A percentile compares a stretch with the other conserved stretches of the same genome.
These are phyloP conservation scores for Carex myosuroides DNA, from an alignment of 176 grass and related monocot species.

Conservation along the genomic window DNA sequence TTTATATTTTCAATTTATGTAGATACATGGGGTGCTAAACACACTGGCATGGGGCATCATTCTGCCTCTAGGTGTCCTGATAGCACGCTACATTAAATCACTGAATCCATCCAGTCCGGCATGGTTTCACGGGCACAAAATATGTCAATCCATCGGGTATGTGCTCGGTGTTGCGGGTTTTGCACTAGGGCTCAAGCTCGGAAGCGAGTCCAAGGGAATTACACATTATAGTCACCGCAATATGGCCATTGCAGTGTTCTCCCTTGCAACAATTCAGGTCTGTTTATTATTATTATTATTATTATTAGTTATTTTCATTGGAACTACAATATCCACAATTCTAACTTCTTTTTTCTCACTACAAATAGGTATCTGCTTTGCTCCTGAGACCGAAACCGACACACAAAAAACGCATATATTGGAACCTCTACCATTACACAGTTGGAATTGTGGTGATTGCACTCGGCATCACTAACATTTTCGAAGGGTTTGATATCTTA, in stretches of 20 bases:
- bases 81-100: slow-evolving; percentile 61
- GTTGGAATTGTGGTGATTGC: slow-evolving; percentile 1
- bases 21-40: slow-evolving; percentile 69
- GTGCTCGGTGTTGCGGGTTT: slow-evolving; percentile 54
- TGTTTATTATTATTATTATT: neutral
- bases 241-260: slow-evolving; percentile 43
- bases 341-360: neutral
- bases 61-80: slow-evolving; percentile 51
- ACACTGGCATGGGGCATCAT: slow-evolving; percentile 64
- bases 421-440: slow-evolving; percentile 21
- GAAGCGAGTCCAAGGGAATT: slow-evolving; percentile 44
- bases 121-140: slow-evolving; percentile 71
- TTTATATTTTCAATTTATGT: neutral
- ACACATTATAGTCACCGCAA: slow-evolving; percentile 32
- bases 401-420: slow-evolving; percentile 7
- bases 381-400: slow-evolving; percentile 12
- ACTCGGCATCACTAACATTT: slow-evolving; percentile 11
- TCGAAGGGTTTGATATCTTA: slow-evolving; percentile 8
- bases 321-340: neutral
- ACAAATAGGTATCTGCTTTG: slow-evolving; percentile 11
- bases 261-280: slow-evolving; percentile 50
- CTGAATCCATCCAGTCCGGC: slow-evolving; percentile 51
- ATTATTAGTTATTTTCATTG: neutral
- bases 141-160: slow-evolving; percentile 51
- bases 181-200: slow-evolving; percentile 57